phyloP scores from a whole-genome alignment of 192 early-diverging fungal genomes.

The Hyaloraphidium curvatum region DNA sequence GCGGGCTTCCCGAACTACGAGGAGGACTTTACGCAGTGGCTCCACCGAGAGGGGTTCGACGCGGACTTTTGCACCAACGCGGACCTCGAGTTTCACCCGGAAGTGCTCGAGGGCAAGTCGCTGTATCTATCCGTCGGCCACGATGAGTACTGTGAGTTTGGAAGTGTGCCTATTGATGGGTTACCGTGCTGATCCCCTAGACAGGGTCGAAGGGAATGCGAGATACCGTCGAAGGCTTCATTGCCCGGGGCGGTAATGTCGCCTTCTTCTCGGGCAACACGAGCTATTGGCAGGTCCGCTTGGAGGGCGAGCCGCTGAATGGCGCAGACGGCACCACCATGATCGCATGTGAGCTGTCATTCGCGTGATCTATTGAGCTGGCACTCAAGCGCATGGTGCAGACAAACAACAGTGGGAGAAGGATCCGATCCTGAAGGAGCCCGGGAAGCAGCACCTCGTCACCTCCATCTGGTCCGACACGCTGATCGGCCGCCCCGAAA shows the following conservation, averaged over 20 bases:
- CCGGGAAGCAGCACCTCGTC: neutral
- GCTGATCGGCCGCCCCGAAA: neutral
- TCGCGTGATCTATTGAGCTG: too few species aligned
- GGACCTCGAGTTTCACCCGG: neutral
- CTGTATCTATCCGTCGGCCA: neutral
- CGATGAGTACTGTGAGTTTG: conserved; percentile 3
- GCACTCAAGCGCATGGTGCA: too few species aligned
- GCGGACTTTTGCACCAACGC: neutral
- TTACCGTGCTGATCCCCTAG: too few species aligned
- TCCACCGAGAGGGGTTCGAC: neutral
- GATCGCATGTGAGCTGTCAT: too few species aligned
- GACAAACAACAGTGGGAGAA: too few species aligned
- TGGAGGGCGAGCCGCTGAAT: too few species aligned
- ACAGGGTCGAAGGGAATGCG: neutral
- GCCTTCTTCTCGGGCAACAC: neutral
- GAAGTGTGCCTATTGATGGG: too few species aligned
- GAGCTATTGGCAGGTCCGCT: neutral
- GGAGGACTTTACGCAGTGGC: neutral
- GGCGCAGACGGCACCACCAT: too few species aligned
- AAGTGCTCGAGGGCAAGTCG: neutral
- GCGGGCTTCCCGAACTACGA: neutral
- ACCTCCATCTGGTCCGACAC: neutral
- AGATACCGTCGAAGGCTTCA: neutral
- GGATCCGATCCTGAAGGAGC: too few species aligned
- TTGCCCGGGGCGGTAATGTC: neutral